A percentile compares a stretch with the other conserved stretches of the same genome.
phyloP scores from a whole-genome alignment of 352 stramenopile species.

The Globisporangium paddicum region DNA sequence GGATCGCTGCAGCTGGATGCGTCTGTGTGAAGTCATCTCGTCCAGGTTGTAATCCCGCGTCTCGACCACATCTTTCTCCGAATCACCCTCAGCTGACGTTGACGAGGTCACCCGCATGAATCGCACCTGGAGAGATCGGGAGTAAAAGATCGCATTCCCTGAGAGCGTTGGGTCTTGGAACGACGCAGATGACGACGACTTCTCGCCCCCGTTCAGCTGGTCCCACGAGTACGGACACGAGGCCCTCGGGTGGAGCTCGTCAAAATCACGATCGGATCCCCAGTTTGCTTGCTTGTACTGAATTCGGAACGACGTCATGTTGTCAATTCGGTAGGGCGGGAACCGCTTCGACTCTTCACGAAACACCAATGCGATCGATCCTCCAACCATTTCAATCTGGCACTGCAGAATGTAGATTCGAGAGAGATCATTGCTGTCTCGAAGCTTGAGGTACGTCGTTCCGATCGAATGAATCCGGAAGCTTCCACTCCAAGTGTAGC shows the following conservation, averaged over 20 bases:
- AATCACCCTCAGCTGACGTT: slow-evolving; percentile 38
- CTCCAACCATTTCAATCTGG: slow-evolving; percentile 82
- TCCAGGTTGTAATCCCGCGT: slow-evolving; percentile 87
- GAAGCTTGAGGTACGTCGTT: slow-evolving; percentile 85
- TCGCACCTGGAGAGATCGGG: slow-evolving; percentile 74
- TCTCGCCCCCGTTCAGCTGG: slow-evolving; percentile 61
- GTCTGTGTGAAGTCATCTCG: slow-evolving; percentile 75
- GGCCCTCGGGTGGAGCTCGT: slow-evolving; percentile 64
- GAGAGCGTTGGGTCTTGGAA: slow-evolving; percentile 66
- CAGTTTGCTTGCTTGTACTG: slow-evolving; percentile 82
- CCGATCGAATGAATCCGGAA: slow-evolving; percentile 85
- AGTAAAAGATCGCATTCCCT: slow-evolving; percentile 44
- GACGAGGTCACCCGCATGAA: slow-evolving; percentile 88
- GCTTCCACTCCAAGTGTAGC: slow-evolving; percentile 81
- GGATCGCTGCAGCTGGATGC: slow-evolving; percentile 80
- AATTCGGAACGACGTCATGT: slow-evolving; percentile 89
- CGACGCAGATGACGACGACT: slow-evolving; percentile 45
- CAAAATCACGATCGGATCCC: slow-evolving; percentile 65
- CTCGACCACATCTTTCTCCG: slow-evolving; percentile 78
- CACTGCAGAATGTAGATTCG: slow-evolving; percentile 88
- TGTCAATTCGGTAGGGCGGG: slow-evolving; percentile 89
- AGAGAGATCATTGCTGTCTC: slow-evolving; percentile 56
- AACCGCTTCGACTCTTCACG: slow-evolving; percentile 83
- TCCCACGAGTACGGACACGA: slow-evolving; percentile 88
- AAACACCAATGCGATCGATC: slow-evolving; percentile 82